phyloP scores from a whole-genome alignment of 2,329 filamentous ascomycete genomes.

The Calonectria hongkongensis region DNA sequence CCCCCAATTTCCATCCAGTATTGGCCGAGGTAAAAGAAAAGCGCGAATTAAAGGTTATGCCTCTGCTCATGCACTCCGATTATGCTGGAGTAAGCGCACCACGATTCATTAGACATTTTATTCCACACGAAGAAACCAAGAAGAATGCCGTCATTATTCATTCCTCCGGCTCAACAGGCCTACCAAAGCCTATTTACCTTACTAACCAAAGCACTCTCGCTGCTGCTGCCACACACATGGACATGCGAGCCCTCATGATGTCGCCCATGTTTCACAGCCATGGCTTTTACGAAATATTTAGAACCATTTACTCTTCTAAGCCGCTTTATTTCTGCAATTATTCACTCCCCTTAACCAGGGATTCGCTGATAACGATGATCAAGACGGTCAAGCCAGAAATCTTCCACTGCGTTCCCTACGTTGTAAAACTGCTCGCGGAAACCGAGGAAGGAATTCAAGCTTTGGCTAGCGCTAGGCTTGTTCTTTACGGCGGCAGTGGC shows the following conservation, averaged over 20 bases:
- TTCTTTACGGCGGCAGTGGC: conserved; percentile 74
- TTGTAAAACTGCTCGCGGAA: conserved; percentile 78
- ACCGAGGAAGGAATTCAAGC: conserved; percentile 70
- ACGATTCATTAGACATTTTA: conserved; percentile 43
- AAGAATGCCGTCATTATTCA: conserved; percentile 55
- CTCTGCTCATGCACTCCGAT: conserved; percentile 38
- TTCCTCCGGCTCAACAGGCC: conserved; percentile 73
- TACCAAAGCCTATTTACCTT: conserved; percentile 78
- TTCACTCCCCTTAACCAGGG: conserved; percentile 71
- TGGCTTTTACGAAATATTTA: conserved; percentile 73
- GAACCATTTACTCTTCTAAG: conserved; percentile 70
- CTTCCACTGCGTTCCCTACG: conserved; percentile 78
- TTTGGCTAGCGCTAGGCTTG: conserved; percentile 68
- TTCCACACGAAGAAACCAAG: conserved; percentile 41
- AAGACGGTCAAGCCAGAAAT: conserved; percentile 63
- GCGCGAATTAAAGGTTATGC: conserved; percentile 39
- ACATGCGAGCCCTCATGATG: conserved; percentile 71
- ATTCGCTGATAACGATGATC: conserved; percentile 68
- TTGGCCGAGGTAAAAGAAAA: conserved; percentile 43
- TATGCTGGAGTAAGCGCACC: conserved; percentile 39
- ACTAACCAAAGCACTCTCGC: conserved; percentile 70
- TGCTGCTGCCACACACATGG: conserved; percentile 64
- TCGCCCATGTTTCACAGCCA: conserved; percentile 77
- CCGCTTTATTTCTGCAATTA: conserved; percentile 73
- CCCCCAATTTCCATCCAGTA: conserved; percentile 44